Evolutionary conservation across 768 basidiomycete species (phyloP), one percentile per base, ranked within the genome.

Genomic region (Inosperma sp.): DNA sequence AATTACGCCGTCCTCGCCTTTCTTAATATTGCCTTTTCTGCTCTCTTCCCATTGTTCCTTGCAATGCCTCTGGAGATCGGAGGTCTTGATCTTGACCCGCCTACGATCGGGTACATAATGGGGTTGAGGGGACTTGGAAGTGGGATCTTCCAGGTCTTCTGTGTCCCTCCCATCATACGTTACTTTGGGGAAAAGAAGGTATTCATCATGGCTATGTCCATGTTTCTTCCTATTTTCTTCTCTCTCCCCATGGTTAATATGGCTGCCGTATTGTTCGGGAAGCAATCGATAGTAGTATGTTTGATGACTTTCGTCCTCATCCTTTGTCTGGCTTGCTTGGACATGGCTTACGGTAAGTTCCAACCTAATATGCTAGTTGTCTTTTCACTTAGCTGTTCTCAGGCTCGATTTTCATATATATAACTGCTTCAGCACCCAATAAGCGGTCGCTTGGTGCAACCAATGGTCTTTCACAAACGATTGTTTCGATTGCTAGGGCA

Each of bases 1-100:
- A 88, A 87, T 62, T 89, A 88, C 64, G 79, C 77, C 13, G 61
- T 72, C 9, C 74, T 89, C 22, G 79, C 86, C 4, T 73, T 87
- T 31, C 61, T 85, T 34, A 82, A 85, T 52, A 83, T 86, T 36
- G 63, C 65, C 6, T 56, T 72, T 37, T 61, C 60, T 48, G 76
- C 82, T 3, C 62, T 89, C 3, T 73, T 85, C 8, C 86, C 88
- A 2, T 65, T 88, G 9, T 88, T 87, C 65, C 72, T 81, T 41
- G 76, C 84, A 16, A 88, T 84, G 51, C 84, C 87, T 1, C 65
- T 81, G 35, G 71, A 71, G 14, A 74, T 81, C 17, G 88, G 87
- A 22, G 87, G 87, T 0, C 70, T 88, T 30, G 79, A 81, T 9
- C 72, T 87, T 21, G 63, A 69, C 27, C 85, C 88, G 1, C 72